Base-by-base conservation (phyloP, 805 yeast genomes). In the Ascoidea tarda region DNA sequence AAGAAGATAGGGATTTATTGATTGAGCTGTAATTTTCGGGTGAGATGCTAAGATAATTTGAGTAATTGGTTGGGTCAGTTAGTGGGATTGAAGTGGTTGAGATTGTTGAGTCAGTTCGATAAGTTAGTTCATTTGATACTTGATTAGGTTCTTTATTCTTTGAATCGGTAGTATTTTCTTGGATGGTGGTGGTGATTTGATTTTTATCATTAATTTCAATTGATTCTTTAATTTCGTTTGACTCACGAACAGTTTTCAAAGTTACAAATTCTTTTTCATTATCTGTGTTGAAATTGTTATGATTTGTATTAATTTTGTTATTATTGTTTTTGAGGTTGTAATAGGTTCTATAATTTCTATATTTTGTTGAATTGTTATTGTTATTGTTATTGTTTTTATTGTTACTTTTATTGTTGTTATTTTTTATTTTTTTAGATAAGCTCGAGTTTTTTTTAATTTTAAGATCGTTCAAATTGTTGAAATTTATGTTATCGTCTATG, bases 401-500 rank as follows among this genome's bases (percentile, higher is more conserved):
- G 44, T 38, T 38, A 10, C 2, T 38, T 10, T 38, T 38, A 10
- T 38, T 38, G 42, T 33, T 33, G 44, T 10, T 8, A 38, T 38
- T 10, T 38, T 10, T 8, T 38, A 10, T 2, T 38, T 38, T 38
- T 38, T 14, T 38, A 38, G 8, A 38, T 4, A 8, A 38, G 2
- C 44, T 10, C 4, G 8, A 38, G 8, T 38, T 38, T 38, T 38
- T 21, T 21, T 21, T 21, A 21, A 21, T 21, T 21, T 21, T 21
- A 21, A 21, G 28, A 21, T 21, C 28, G 28, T 21, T 21, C 28
- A 21, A 21, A 21, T 21, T 21, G 28, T 21, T 21, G 28, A 21
- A 21, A 38, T 38, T 38, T 10, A 38, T 38, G 4, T 38, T 38
- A 4, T 82, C 81, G 55, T 86, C 90, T 32, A 87, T 89, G 55